phyloP scores from a whole-genome alignment of 768 basidiomycete species.

The Trichaptum fuscoviolaceum region DNA sequence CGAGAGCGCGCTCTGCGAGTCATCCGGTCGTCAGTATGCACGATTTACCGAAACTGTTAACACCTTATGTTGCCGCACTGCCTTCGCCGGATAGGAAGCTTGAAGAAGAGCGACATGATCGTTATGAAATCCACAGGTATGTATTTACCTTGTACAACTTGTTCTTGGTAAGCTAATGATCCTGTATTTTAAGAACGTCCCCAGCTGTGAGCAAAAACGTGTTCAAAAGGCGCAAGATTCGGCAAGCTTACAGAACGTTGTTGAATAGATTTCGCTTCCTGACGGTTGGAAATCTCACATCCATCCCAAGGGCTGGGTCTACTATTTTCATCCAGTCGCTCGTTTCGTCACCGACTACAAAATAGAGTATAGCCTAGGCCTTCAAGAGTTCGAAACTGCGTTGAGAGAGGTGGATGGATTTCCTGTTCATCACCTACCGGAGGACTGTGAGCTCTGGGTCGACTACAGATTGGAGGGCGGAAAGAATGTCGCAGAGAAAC shows the following conservation, averaged over 20 bases:
- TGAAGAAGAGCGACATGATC: not conserved
- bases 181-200: not conserved
- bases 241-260: not conserved
- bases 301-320: conserved; percentile 10
- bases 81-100: not conserved
- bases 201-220: not conserved
- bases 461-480: not conserved
- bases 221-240: not conserved
- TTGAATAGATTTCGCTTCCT: conserved; percentile 6
- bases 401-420: conserved; percentile 5
- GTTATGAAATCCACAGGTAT: not conserved
- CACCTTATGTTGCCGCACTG: not conserved
- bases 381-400: not conserved
- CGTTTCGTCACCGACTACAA: conserved; percentile 9
- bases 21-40: not conserved
- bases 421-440: conserved; percentile 1
- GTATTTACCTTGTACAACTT: not conserved
- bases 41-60: not conserved
- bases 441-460: conserved; percentile 8
- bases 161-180: not conserved
- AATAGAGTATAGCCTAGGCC: not conserved
- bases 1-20: not conserved
- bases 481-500: not conserved
- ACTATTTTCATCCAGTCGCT: conserved; percentile 5
- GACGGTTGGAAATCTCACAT: conserved; percentile 7